Evolutionary conservation across 495 filamentous ascomycete genomes (phyloP).

Genomic region (Tuber magnatum): DNA sequence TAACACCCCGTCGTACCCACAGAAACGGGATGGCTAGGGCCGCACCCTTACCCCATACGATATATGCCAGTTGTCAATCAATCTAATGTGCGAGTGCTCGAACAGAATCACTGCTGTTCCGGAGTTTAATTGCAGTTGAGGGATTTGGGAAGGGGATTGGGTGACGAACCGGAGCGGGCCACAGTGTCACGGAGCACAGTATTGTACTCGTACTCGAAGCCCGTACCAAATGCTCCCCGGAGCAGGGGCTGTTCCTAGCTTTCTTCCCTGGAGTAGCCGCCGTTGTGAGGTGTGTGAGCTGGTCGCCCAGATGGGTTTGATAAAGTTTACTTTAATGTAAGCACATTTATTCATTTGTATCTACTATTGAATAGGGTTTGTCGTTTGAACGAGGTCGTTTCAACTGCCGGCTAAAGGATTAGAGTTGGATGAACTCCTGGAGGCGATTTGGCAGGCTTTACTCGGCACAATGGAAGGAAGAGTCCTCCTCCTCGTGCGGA

Average conservation of each 20-base stretch:
- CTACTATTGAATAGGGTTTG: not conserved
- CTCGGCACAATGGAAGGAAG: not conserved
- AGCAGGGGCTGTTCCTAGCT: not conserved
- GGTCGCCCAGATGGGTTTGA: not conserved
- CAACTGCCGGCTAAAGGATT: not conserved
- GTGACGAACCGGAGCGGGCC: not conserved
- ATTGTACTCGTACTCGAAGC: not conserved
- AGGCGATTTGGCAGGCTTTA: not conserved
- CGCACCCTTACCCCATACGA: slow-evolving; percentile 16
- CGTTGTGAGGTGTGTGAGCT: not conserved
- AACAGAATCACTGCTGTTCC: not conserved
- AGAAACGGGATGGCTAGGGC: slow-evolving; percentile 17
- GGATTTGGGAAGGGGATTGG: slow-evolving; percentile 3
- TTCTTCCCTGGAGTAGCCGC: not conserved
- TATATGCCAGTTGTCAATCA: slow-evolving; percentile 33
- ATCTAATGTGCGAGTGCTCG: slow-evolving; percentile 14
- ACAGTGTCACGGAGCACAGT: not conserved
- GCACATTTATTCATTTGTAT: not conserved
- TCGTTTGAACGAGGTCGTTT: not conserved
- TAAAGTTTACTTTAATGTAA: slow-evolving; percentile 1
- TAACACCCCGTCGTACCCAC: slow-evolving; percentile 10
- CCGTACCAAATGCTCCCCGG: not conserved
- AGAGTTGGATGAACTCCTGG: not conserved
- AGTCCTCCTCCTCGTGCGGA: not conserved
- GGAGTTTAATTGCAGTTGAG: slow-evolving; percentile 1